Conservation (phyloP, 345 rosid genomes). For the Jatropha curcas region DNA sequence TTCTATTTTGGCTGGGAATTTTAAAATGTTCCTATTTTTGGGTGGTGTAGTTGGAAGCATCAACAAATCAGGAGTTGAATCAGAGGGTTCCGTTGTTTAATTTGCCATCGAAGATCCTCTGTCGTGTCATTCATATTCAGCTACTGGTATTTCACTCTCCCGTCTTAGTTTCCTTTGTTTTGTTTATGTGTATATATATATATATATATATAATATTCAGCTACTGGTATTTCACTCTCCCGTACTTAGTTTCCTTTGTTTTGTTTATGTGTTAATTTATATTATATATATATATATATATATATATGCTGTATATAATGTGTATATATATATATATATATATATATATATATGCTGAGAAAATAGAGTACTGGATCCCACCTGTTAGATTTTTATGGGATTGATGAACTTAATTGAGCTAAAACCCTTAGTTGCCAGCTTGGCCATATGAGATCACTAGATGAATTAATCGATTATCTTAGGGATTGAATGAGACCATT, state of each 20-base stretch:
- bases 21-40: slow-evolving; percentile 22
- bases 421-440: neutral
- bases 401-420: neutral
- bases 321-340: neutral
- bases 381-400: neutral
- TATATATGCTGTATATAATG: too few species aligned
- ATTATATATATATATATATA: too few species aligned
- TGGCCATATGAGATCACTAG: neutral
- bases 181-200: neutral
- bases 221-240: too few species aligned
- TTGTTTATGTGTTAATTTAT: too few species aligned
- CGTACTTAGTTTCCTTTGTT: too few species aligned
- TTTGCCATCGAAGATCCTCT: slow-evolving; percentile 80
- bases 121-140: slow-evolving; percentile 68
- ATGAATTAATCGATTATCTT: neutral
- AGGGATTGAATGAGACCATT: neutral
- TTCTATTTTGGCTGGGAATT: slow-evolving; percentile 9
- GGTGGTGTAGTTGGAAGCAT: slow-evolving; percentile 73
- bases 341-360: neutral
- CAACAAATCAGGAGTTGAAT: slow-evolving; percentile 78
- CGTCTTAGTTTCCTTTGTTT: neutral
- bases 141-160: slow-evolving; percentile 59
- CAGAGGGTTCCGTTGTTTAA: slow-evolving; percentile 65
- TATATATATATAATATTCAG: slow-evolving; percentile 7
- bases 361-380: neutral